A percentile compares a stretch with the other conserved stretches of the same genome.
Evolutionary conservation across 2,329 filamentous ascomycete genomes (phyloP).

Genomic region (Ustulina deusta): DNA sequence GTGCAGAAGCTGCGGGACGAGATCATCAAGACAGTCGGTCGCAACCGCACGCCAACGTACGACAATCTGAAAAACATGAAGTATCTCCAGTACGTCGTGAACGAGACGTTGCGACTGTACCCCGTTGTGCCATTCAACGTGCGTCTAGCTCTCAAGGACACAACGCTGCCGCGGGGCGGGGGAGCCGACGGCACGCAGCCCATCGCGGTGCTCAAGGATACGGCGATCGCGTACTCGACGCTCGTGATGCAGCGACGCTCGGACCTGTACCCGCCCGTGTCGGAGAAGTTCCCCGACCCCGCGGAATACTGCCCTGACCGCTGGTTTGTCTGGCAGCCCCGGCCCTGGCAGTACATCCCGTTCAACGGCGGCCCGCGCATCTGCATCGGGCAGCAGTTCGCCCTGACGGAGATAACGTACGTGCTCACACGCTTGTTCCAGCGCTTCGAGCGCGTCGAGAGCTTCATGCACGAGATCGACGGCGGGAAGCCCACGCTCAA

Average conservation of each 20-base stretch:
- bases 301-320: conserved; percentile 73
- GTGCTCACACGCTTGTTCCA: conserved; percentile 79
- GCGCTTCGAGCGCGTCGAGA: conserved; percentile 73
- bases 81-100: conserved; percentile 79
- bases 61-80: conserved; percentile 88
- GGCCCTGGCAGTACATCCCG: conserved; percentile 78
- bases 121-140: conserved; percentile 85
- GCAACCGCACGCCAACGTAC: conserved; percentile 74
- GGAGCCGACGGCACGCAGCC: conserved; percentile 72
- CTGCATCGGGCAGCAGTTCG: conserved; percentile 85
- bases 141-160: conserved; percentile 77
- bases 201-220: conserved; percentile 74
- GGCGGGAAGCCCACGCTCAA: conserved; percentile 66
- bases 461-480: conserved; percentile 66
- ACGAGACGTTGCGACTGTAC: conserved; percentile 83
- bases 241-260: conserved; percentile 78
- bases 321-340: conserved; percentile 73
- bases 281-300: conserved; percentile 60
- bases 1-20: conserved; percentile 78
- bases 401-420: conserved; percentile 80
- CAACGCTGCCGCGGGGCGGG: conserved; percentile 78
- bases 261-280: conserved; percentile 69
- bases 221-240: conserved; percentile 73
- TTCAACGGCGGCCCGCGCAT: conserved; percentile 81
- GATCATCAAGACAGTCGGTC: conserved; percentile 75